Evolutionary conservation across 2,329 filamentous ascomycete genomes (phyloP).

Genomic region (Pseudocercospora ulei): DNA sequence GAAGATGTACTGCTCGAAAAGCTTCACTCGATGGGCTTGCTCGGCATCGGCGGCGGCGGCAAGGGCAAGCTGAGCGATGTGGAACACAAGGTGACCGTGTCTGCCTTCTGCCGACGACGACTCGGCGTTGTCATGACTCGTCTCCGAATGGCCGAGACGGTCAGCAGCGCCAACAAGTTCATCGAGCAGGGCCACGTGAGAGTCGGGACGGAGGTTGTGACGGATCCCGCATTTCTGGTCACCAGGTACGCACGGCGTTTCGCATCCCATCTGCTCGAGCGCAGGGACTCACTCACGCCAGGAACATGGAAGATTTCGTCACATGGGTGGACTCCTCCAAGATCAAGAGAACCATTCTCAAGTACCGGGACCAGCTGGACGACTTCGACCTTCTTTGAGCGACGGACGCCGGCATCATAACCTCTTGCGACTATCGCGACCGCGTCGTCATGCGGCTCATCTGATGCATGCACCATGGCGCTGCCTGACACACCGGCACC

Average conservation of each 20-base stretch:
- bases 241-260: conserved; percentile 43
- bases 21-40: conserved; percentile 81
- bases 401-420: not conserved
- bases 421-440: not conserved
- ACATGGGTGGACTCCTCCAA: conserved; percentile 95
- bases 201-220: conserved; percentile 81
- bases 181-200: conserved; percentile 79
- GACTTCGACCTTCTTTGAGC: conserved; percentile 79
- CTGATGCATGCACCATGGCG: not conserved
- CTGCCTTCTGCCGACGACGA: conserved; percentile 72
- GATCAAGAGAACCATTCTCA: conserved; percentile 93
- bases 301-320: conserved; percentile 89
- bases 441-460: not conserved
- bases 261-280: not conserved
- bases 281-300: conserved; percentile 18
- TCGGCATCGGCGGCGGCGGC: conserved; percentile 56
- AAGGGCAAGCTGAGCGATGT: conserved; percentile 58
- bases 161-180: conserved; percentile 69
- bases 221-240: conserved; percentile 80
- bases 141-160: conserved; percentile 80
- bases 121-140: conserved; percentile 86
- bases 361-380: conserved; percentile 87
- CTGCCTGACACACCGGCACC: conserved; percentile 8
- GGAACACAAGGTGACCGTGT: conserved; percentile 80
- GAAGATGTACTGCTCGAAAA: conserved; percentile 84